Percentiles rank a stretch among this genome's conserved stretches.
phyloP scores from a whole-genome alignment of 2,329 filamentous ascomycete genomes.

The Xylariaceae sp. region DNA sequence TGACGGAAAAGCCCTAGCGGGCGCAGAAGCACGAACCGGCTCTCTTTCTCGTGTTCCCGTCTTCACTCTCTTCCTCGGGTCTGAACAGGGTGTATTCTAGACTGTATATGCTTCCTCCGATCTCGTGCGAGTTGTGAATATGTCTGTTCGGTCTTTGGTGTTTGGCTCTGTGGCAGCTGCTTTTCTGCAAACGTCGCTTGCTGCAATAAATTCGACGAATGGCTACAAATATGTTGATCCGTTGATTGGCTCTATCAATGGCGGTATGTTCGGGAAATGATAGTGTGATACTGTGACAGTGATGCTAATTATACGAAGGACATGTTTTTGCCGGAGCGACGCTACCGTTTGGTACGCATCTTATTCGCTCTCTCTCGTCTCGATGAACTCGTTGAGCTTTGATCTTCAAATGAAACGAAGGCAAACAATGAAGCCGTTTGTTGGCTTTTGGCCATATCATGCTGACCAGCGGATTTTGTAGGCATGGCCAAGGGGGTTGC shows the following conservation, averaged over 20 bases:
- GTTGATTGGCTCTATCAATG: conserved; percentile 32
- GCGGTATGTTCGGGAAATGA: conserved; percentile 23
- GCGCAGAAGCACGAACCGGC: too few relatives aligned
- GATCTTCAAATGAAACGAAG: neutral
- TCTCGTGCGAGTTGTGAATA: neutral
- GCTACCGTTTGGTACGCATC: conserved; percentile 28
- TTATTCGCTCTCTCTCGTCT: neutral
- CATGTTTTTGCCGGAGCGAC: conserved; percentile 35
- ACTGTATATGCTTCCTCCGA: too few relatives aligned
- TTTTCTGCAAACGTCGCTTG: conserved; percentile 10
- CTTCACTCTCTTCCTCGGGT: too few relatives aligned
- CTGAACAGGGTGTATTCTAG: too few relatives aligned
- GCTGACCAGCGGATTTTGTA: conserved; percentile 10
- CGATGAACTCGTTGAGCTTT: neutral
- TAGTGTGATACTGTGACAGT: neutral
- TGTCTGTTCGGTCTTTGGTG: conserved; percentile 12
- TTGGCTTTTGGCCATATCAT: neutral
- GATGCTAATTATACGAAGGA: conserved; percentile 21
- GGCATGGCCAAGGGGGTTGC: conserved; percentile 34
- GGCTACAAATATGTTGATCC: conserved; percentile 31
- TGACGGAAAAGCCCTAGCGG: too few relatives aligned
- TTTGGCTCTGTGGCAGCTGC: conserved; percentile 6
- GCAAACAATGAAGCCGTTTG: too few relatives aligned
- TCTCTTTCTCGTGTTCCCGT: too few relatives aligned
- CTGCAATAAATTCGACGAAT: conserved; percentile 11